A percentile compares a stretch with the other conserved stretches of the same genome.
Evolutionary conservation across 768 basidiomycete genomes (phyloP).

Genomic region (Chlorophyllum brunneum): DNA sequence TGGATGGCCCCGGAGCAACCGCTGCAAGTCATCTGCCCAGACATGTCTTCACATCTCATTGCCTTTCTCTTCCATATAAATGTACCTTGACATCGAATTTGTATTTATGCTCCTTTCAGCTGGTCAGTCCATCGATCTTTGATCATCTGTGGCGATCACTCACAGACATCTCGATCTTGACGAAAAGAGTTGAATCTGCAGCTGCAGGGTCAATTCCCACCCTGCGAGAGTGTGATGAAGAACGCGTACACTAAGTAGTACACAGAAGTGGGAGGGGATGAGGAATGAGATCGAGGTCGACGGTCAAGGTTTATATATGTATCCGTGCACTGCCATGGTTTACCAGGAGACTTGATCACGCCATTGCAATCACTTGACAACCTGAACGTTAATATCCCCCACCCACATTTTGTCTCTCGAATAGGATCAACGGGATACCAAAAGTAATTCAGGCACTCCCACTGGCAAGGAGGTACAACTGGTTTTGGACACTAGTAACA

Average conservation of each 20-base stretch:
- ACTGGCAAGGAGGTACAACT: too few species aligned
- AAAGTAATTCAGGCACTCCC: too few species aligned
- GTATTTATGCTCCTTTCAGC: constrained; percentile 45
- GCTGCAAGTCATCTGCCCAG: constrained; percentile 71
- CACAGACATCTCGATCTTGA: constrained; percentile 5
- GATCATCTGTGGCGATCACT: not conserved
- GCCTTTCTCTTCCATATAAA: not conserved
- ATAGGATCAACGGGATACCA: too few species aligned
- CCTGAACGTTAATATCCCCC: too few species aligned
- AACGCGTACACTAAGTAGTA: not conserved
- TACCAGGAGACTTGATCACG: constrained; percentile 6
- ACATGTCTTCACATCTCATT: not conserved
- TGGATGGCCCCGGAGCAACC: constrained; percentile 85
- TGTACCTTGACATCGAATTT: constrained; percentile 81
- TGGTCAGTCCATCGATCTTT: not conserved
- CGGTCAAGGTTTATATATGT: not conserved
- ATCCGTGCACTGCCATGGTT: not conserved
- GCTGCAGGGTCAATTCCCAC: not conserved
- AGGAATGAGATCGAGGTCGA: not conserved
- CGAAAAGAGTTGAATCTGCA: not conserved
- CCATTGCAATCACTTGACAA: constrained; percentile 5
- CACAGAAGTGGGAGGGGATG: not conserved
- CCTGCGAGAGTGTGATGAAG: not conserved
- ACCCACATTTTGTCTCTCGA: too few species aligned
- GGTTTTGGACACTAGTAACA: too few species aligned